Evolutionary conservation across 805 yeast species (phyloP).

Genomic region (Metschnikowia koreensis): DNA sequence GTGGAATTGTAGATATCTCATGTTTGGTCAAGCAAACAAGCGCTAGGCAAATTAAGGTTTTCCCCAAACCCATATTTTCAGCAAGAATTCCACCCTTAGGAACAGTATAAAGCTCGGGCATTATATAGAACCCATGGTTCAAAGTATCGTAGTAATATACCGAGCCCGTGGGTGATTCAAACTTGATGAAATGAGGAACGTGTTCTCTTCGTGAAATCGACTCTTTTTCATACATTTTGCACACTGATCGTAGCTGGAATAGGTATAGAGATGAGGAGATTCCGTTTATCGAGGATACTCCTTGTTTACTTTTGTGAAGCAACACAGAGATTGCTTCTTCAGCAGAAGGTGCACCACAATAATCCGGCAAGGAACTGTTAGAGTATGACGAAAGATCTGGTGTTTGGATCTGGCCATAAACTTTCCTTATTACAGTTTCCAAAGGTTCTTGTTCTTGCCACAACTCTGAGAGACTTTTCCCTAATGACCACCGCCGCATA

Average conservation of each 20-base stretch:
- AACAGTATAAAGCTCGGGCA: constrained; percentile 44
- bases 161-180: constrained; percentile 20
- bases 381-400: constrained; percentile 8
- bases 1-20: constrained; percentile 49
- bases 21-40: constrained; percentile 53
- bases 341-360: constrained; percentile 13
- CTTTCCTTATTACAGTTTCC: constrained; percentile 19
- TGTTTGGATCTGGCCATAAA: constrained; percentile 10
- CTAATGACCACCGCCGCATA: constrained; percentile 10
- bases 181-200: constrained; percentile 35
- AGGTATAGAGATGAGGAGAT: constrained; percentile 50
- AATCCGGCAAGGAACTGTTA: constrained; percentile 5
- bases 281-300: constrained; percentile 29
- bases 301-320: not conserved
- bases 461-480: not conserved
- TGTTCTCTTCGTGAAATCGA: constrained; percentile 26
- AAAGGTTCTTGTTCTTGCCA: constrained; percentile 14
- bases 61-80: constrained; percentile 69
- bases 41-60: constrained; percentile 59
- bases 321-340: constrained; percentile 13
- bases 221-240: constrained; percentile 59
- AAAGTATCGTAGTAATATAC: constrained; percentile 38
- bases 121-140: constrained; percentile 24
- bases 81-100: constrained; percentile 65
- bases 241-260: constrained; percentile 60